Conservation (phyloP, 2,329 filamentous ascomycete species). For the Purpureocillium lavendulum region DNA sequence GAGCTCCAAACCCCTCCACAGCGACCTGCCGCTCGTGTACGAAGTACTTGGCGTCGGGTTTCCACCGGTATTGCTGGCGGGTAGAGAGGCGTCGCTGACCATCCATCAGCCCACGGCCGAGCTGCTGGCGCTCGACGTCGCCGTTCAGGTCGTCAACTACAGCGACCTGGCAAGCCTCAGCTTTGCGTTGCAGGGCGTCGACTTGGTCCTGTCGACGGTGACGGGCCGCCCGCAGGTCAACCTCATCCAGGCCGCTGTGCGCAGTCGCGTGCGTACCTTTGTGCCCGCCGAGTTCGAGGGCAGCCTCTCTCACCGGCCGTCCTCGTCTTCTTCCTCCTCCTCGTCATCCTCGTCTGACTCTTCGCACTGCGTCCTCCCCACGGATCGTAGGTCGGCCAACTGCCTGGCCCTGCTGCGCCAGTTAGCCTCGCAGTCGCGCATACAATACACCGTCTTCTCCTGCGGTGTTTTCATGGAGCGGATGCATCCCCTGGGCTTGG, state of each 20-base stretch:
- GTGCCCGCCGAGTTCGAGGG: conserved; percentile 73
- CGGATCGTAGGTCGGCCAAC: conserved; percentile 52
- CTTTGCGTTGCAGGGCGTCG: conserved; percentile 61
- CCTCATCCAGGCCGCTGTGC: conserved; percentile 63
- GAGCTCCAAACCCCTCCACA: no score
- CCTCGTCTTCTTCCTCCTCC: conserved; percentile 5
- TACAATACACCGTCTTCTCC: conserved; percentile 62
- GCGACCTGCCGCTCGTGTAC: no score
- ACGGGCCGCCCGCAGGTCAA: conserved; percentile 57
- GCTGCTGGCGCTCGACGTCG: conserved; percentile 48
- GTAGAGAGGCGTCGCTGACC: no score
- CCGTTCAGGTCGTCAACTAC: conserved; percentile 64
- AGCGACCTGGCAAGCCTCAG: conserved; percentile 45
- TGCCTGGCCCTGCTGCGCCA: conserved; percentile 49
- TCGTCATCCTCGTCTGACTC: no score
- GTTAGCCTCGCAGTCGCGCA: conserved; percentile 40
- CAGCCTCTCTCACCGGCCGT: conserved; percentile 42
- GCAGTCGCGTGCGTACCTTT: conserved; percentile 57
- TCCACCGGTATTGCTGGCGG: no score
- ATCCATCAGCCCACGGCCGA: conserved; percentile 41
- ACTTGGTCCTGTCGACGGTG: conserved; percentile 69
- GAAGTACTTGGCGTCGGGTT: no score
- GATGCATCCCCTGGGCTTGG: conserved; percentile 60
- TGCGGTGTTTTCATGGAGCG: conserved; percentile 72
- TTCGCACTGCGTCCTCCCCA: conserved; percentile 35